Evolutionary conservation across 352 stramenopile species (phyloP).

Genomic region (Phytophthora crassamura): DNA sequence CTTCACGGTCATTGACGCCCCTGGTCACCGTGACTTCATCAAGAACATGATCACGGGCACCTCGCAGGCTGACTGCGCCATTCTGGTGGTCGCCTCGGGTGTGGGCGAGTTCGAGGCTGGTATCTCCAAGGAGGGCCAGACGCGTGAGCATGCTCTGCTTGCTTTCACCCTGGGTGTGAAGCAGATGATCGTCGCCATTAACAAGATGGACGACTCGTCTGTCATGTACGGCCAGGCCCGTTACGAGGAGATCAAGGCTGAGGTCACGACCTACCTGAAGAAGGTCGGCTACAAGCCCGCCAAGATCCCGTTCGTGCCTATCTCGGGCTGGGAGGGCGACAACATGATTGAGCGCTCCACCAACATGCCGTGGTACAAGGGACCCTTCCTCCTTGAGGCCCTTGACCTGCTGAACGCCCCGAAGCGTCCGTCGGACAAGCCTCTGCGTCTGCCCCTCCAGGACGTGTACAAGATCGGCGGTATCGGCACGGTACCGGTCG

Average conservation of each 20-base stretch:
- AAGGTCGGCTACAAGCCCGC: conserved; percentile 97
- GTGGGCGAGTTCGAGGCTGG: conserved; percentile 95
- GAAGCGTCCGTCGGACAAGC: conserved; percentile 94
- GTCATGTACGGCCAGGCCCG: conserved; percentile 94
- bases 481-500: conserved; percentile 97
- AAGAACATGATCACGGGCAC: conserved; percentile 99
- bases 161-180: conserved; percentile 97
- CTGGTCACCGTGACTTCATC: conserved; percentile 98
- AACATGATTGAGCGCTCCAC: conserved; percentile 96
- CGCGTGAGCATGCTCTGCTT: conserved; percentile 95
- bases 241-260: conserved; percentile 95
- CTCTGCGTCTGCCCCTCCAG: conserved; percentile 96
- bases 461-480: conserved; percentile 98
- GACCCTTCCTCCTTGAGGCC: conserved; percentile 90
- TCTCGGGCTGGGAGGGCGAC: conserved; percentile 97
- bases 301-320: conserved; percentile 96
- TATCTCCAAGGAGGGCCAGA: conserved; percentile 97
- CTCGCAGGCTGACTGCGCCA: conserved; percentile 97
- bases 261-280: conserved; percentile 93
- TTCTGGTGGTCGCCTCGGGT: conserved; percentile 95
- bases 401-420: conserved; percentile 93
- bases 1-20: conserved; percentile 98
- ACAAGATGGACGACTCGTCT: conserved; percentile 98
- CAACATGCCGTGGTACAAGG: conserved; percentile 98
- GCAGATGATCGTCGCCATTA: conserved; percentile 98